Evolutionary conservation across 257 asterid genomes (phyloP), one percentile per base, ranked within the genome.

Genomic region (Paraleonurus japonicus): DNA sequence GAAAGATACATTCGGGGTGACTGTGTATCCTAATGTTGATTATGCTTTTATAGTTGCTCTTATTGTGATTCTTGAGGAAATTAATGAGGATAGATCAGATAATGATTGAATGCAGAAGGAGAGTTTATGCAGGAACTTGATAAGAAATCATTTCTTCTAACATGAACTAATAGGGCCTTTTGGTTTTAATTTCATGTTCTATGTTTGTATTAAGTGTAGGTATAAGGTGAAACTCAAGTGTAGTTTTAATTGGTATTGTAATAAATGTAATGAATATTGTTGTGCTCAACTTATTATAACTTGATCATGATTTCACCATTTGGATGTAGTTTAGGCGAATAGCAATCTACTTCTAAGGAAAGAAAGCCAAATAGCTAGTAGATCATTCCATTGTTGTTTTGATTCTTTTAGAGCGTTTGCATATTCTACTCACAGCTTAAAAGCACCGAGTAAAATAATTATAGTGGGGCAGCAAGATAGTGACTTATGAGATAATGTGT

Each of bases 21-120:
- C 96, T 1, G 92, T 90, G 37, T 84, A 83, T 77, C 90, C 97
- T 1, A 82, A 90, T 45, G 89, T 90, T 11, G 97, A 93, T 76
- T 85, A 88, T 66, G 98, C 97, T 64, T 93, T 93, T 80, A 75
- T 93, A 4, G 88, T 80, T 51, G 85, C 95, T 5, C 87, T 93
- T 4, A 78, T 93, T 20, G 92, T 86, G 48, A 87, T 93, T 45
- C 95, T 90, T 17, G 88, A 86, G 72, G 96, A 93, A 60, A 90
- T 93, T 32, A 87, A 90, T 41, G 80, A 77, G 78, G 90, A 84
- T 69, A 79, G 86, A n/a, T 7, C 12, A 7, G 33, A 6, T 43
- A 30, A 61, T 2, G 84, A 79, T 50, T 81, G 81, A 81, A 3
- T 1, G 12, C 45, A 11, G 4, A 39, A 55, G 13, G 11, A 7